Evolutionary conservation across 495 filamentous ascomycete species (phyloP).

Genomic region (Aspergillus olivimuriae): DNA sequence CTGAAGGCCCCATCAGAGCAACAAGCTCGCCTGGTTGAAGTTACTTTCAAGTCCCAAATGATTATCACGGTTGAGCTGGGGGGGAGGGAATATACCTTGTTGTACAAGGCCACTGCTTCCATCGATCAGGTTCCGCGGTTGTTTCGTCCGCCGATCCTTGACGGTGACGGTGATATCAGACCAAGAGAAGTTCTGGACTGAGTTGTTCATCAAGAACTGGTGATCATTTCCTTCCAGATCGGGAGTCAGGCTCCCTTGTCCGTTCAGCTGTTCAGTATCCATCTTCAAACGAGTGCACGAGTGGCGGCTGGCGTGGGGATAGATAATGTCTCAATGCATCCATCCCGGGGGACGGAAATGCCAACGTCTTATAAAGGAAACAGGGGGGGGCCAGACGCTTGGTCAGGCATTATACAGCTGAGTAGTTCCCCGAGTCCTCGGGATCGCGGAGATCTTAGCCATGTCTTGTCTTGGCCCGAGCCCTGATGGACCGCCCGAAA

Average conservation of each 20-base stretch:
- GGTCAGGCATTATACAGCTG: too few species aligned
- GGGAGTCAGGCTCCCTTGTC: conserved; percentile 2
- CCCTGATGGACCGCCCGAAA: too few species aligned
- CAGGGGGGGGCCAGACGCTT: too few species aligned
- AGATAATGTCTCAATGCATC: too few species aligned
- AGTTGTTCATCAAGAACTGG: conserved; percentile 31
- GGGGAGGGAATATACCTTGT: conserved; percentile 17
- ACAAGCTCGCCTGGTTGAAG: conserved; percentile 55
- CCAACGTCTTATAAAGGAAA: too few species aligned
- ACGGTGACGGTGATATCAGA: conserved; percentile 56
- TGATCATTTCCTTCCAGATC: conserved; percentile 27
- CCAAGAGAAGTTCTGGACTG: conserved; percentile 53
- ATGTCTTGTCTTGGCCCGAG: too few species aligned
- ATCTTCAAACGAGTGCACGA: too few species aligned
- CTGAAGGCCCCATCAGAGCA: conserved; percentile 71
- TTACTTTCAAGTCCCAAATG: conserved; percentile 1
- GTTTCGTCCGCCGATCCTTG: conserved; percentile 58
- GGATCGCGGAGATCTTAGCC: too few species aligned
- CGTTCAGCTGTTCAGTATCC: neutral
- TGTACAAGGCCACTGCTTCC: conserved; percentile 25
- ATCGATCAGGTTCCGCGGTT: conserved; percentile 39
- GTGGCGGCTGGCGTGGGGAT: too few species aligned
- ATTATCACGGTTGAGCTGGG: neutral
- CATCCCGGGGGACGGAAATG: neutral
- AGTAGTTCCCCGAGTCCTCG: too few species aligned